phyloP scores from a whole-genome alignment of 768 basidiomycete genomes.

The Pleurotus sapidus region DNA sequence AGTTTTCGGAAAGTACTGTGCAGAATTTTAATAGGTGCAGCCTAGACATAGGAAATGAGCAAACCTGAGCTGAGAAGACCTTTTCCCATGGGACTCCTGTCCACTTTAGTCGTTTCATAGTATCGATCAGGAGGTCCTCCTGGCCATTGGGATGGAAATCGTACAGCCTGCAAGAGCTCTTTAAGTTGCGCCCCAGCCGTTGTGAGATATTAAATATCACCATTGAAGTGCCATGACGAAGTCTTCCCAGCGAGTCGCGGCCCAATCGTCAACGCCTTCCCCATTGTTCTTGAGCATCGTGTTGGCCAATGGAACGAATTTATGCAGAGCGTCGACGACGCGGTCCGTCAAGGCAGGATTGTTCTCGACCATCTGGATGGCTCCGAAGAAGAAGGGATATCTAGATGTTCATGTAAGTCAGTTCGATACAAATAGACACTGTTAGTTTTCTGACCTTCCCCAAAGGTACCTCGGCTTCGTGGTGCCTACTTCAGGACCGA shows the following conservation, averaged over 20 bases:
- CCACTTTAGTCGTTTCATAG: constrained; percentile 49
- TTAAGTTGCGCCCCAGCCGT: neutral
- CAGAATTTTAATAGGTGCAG: neutral
- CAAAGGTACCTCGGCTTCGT: constrained; percentile 52
- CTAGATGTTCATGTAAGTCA: constrained; percentile 16
- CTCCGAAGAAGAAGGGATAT: constrained; percentile 58
- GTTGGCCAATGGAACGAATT: constrained; percentile 51
- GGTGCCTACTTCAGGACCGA: constrained; percentile 53
- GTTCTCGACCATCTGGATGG: constrained; percentile 53
- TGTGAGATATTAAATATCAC: constrained; percentile 22
- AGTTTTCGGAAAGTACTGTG: constrained; percentile 42
- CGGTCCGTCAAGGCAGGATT: constrained; percentile 37
- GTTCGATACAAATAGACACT: neutral
- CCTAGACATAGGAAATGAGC: neutral
- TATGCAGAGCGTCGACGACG: constrained; percentile 49
- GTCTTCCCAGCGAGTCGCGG: constrained; percentile 55
- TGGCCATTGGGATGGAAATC: constrained; percentile 49
- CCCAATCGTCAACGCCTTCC: constrained; percentile 52
- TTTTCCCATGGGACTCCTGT: constrained; percentile 55
- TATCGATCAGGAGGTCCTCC: constrained; percentile 47
- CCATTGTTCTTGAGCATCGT: constrained; percentile 48
- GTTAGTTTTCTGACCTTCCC: constrained; percentile 35
- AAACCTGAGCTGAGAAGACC: constrained; percentile 44
- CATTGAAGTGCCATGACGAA: constrained; percentile 56
- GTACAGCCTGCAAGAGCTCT: constrained; percentile 38